Evolutionary conservation across 148 eudicot genomes (phyloP).

Genomic region (Spergularia marina): DNA sequence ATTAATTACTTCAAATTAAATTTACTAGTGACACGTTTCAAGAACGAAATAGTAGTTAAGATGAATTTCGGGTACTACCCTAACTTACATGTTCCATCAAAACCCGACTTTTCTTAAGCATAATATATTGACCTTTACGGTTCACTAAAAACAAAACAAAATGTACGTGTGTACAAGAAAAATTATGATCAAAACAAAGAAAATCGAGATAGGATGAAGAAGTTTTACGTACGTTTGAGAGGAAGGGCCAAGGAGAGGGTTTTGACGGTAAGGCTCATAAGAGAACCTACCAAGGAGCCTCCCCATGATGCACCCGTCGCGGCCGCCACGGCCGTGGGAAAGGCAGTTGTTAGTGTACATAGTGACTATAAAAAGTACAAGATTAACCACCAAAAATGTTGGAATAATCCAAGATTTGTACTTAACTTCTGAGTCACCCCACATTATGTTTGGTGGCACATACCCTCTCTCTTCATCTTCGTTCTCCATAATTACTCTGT

Average conservation of each 20-base stretch:
- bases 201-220: no score
- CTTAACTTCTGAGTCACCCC: constrained; percentile 30
- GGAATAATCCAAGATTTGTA: constrained; percentile 82
- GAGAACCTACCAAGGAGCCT: constrained; percentile 69
- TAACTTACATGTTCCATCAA: no score
- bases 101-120: no score
- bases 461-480: constrained; percentile 13
- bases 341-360: constrained; percentile 74
- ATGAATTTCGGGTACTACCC: no score
- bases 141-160: neutral
- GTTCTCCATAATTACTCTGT: neutral
- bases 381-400: constrained; percentile 38
- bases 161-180: neutral
- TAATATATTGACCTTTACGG: neutral
- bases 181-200: neutral
- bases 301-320: constrained; percentile 45
- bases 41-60: no score
- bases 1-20: no score
- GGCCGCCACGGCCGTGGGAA: constrained; percentile 14
- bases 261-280: constrained; percentile 49
- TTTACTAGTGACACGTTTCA: no score
- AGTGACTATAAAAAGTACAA: constrained; percentile 47
- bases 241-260: constrained; percentile 75
- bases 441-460: neutral
- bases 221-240: constrained; percentile 38